Base-by-base conservation (phyloP, 2,329 filamentous ascomycete genomes). In the Aurifilum marmelostoma region DNA sequence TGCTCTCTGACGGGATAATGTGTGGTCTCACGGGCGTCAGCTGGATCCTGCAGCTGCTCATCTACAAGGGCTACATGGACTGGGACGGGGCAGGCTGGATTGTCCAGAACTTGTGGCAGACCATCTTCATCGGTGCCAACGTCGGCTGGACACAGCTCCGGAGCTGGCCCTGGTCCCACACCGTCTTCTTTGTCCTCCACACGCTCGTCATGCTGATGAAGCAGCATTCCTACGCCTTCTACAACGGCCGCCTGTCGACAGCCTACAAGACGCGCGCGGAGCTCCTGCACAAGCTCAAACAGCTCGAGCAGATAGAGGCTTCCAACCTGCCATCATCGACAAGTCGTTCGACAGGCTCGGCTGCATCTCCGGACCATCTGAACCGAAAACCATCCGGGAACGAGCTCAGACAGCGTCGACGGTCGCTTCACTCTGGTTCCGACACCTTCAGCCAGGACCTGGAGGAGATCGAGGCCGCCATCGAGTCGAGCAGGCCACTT, bases 151-250 rank as follows among this genome's bases (percentile, higher is more conserved):
- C 91, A 0, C 84, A 91, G 63, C 85, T 89, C 75, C 85, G 91
- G 5, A 87, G 93, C 64, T 95, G 92, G 92, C 90, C 91, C 1
- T 94, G 92, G 92, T 92, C 92, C 18, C 92, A 93, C 16, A 92
- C 91, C 1, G 89, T 93, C 24, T 93, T 92, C 77, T 91, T 92
- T 64, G 88, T 92, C 12, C 81, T 94, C 24, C 91, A 94, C 75
- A 88, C 88, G 18, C 80, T 94, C 67, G 87, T 91, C 3, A 91
- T 94, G 84, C 77, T 94, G 32, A 94, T 94, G 92, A 95, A 95
- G 81, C 91, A 93, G 78, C 92, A 94, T 76, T 91, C 89, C 24
- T 94, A 92, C 75, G 85, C 90, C 5, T 93, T 92, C 73, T 94
- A 93, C 78, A 94, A 94, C 74, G 92, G 92, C 8, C 87, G 94